Base-by-base conservation (phyloP, 2,329 filamentous ascomycete genomes). In the Byssothecium circinans region DNA sequence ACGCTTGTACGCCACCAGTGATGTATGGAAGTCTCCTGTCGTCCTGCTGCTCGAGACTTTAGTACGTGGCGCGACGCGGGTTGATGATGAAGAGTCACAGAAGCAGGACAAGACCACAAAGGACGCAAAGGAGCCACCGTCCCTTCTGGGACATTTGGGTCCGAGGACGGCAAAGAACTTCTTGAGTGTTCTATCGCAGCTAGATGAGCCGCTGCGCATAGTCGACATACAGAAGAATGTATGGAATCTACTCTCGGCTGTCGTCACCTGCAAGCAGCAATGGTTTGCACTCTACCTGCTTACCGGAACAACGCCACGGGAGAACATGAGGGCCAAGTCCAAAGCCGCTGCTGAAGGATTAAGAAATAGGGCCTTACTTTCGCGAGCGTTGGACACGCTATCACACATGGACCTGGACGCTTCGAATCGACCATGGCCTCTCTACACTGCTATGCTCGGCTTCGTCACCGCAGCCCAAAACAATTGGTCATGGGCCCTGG, bases 281-380 rank as follows among this genome's bases (percentile, higher is more conserved):
- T 97, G 92, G 89, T 89, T 99, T 75, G 89, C 92, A 0, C 89
- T 96, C 52, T 95, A 91, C 64, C 79, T 99, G 8, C 82, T 97
- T 32, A 96, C 91, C 6, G 94, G 91, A 18, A 87, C 85, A 63
- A 90, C 90, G 0, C 91, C 92, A 3, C 84, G 88, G 52, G 85
- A 94, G 58, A 82, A 87, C 4, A 75, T 90, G 62, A 83, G 83
- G 35, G 78, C 77, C 36, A 68, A 69, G 38, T 71, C 75, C 38
- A 80, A 80, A 56, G 74, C 79, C 22, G 45, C 49, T 7, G 37
- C 59, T 7, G 36, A 56, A 38, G 49, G 45, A 11, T 59, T 78
- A 12, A 73, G 75, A 52, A 77, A 76, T 18, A 80, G 83, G 54
- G 88, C 91, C 0, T 82, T 96, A 23, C 80, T 97, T 53, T 79